Evolutionary conservation across 1,139 yeast genomes (phyloP).

Genomic region (Hanseniaspora sp.): DNA sequence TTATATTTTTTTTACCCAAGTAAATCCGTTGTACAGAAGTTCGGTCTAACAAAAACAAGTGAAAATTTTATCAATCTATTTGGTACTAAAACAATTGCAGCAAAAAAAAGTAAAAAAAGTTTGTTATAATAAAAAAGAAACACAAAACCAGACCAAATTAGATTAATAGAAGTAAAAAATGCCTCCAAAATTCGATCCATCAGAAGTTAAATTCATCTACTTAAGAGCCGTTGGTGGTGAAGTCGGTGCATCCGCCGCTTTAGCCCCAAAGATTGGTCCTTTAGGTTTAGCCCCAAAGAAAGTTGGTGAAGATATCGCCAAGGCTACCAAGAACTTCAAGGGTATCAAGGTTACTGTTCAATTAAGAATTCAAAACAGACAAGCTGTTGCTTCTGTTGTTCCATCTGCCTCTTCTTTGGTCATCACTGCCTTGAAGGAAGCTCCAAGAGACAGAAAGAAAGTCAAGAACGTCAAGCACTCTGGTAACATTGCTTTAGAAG

Average conservation of each 20-base stretch:
- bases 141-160: slow-evolving; percentile 17
- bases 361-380: slow-evolving; percentile 99
- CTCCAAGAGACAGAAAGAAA: slow-evolving; percentile 99
- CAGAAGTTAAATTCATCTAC: slow-evolving; percentile 96
- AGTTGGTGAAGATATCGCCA: slow-evolving; percentile 99
- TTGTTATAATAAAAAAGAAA: too few relatives aligned
- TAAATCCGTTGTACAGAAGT: neutral
- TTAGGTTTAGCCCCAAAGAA: slow-evolving; percentile 99
- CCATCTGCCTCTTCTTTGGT: slow-evolving; percentile 99
- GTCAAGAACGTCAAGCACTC: slow-evolving; percentile 99
- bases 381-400: slow-evolving; percentile 96
- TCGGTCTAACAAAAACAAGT: neutral
- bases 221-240: slow-evolving; percentile 99
- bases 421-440: slow-evolving; percentile 98
- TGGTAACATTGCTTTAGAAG: slow-evolving; percentile 97
- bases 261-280: slow-evolving; percentile 99
- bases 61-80: neutral
- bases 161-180: slow-evolving; percentile 32
- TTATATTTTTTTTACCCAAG: neutral
- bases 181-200: slow-evolving; percentile 99
- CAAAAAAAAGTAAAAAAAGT: neutral
- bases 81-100: neutral
- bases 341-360: slow-evolving; percentile 99
- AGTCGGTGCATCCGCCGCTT: slow-evolving; percentile 99
- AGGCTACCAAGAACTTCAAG: slow-evolving; percentile 98